These are phyloP conservation scores for Sungouiozyma ichnusensis DNA, from an alignment of 805 yeast species.

Conservation along the genomic window DNA sequence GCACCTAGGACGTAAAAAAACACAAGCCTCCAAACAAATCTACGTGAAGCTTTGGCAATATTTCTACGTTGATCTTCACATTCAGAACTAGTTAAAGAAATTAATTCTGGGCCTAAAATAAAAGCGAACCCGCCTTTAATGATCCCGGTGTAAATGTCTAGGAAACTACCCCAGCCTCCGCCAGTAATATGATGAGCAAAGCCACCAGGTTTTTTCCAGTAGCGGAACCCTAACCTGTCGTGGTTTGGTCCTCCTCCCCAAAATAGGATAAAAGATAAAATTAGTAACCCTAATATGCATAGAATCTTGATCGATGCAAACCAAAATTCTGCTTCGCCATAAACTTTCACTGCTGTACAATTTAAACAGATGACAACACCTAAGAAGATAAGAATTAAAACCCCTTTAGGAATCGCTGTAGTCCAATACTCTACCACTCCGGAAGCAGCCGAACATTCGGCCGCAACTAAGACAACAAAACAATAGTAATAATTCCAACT, in stretches of 20 bases:
- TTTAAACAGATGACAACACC: slow-evolving; percentile 38
- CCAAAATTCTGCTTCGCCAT: slow-evolving; percentile 33
- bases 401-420: slow-evolving; percentile 39
- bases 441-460: slow-evolving; percentile 58
- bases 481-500: slow-evolving; percentile 48
- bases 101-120: slow-evolving; percentile 53
- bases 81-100: slow-evolving; percentile 50
- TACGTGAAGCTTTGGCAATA: slow-evolving; percentile 50
- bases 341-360: slow-evolving; percentile 41
- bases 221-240: slow-evolving; percentile 55
- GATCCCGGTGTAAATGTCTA: slow-evolving; percentile 53
- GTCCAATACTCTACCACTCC: slow-evolving; percentile 55
- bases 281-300: slow-evolving; percentile 36
- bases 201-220: slow-evolving; percentile 53
- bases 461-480: slow-evolving; percentile 41
- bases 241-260: slow-evolving; percentile 40
- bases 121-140: slow-evolving; percentile 59
- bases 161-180: slow-evolving; percentile 52
- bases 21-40: slow-evolving; percentile 52
- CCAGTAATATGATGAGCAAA: slow-evolving; percentile 39
- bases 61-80: slow-evolving; percentile 47
- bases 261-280: slow-evolving; percentile 37
- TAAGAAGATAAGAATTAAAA: slow-evolving; percentile 48
- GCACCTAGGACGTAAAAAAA: slow-evolving; percentile 50
- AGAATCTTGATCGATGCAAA: slow-evolving; percentile 37